Base-by-base conservation (phyloP, 1,284 basidiomycete species). In the Fomitopsis pinicola region DNA sequence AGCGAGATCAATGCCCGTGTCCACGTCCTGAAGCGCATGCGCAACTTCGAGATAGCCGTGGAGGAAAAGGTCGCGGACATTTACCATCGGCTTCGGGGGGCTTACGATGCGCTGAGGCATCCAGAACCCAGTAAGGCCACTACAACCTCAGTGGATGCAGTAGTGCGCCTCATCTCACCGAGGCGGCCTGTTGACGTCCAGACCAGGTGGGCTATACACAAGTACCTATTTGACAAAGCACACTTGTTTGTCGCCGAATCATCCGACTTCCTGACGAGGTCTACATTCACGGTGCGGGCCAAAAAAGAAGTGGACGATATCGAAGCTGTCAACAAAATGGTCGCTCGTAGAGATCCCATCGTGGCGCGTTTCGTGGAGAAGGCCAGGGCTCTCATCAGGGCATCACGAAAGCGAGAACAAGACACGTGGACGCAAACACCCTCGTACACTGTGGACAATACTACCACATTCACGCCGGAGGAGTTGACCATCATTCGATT, bases 271-370 rank as follows among this genome's bases (percentile, higher is more conserved):
- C 78, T 85, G 46, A 68, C 76, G 14, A 79, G 78, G 3, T 85
- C 88, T 56, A 76, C 70, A 0, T 95, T 96, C 76, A 71, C 81
- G 42, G 83, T 96, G 42, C 86, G 95, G 2, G 90, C 92, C 1
- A 73, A 77, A 35, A 75, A 77, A 0, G 85, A 94, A 44, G 76
- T 92, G 1, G 68, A 81, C 19, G 82, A 82, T 44, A 72, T 95
- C 30, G 59, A 80, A n/a, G 71, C 68, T 0, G 85, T 95, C 3
- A 73, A 73, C 15, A 67, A 76, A 1, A 86, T 92, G 85, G 76
- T 83, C 15, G 73, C 77, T 22, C 69, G 68, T 8, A 66, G 72
- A 45, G 75, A 78, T 58, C 77, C 77, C 5, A 75, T 77, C 33
- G 69, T 95, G 19, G 69, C 76, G 3, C 63, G 67, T 1, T 97